phyloP scores from a whole-genome alignment of 1,284 basidiomycete species.

The Ganoderma lucidum region DNA sequence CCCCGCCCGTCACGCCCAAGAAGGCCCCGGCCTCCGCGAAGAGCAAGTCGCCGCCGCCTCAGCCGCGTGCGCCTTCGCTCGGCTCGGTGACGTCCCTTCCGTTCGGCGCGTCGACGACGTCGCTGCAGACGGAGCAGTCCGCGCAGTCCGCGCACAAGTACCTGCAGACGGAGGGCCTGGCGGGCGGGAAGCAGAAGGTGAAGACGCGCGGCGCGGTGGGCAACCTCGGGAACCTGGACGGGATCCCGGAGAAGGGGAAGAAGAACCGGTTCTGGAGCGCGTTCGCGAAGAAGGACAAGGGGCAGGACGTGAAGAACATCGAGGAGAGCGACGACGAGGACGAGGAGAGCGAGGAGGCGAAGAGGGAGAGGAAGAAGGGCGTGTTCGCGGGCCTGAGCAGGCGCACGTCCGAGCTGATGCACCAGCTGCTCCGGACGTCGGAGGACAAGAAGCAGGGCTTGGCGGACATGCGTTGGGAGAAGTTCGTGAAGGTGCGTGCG shows the following conservation, averaged over 20 bases:
- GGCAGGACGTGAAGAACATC: constrained; percentile 35
- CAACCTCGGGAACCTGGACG: constrained; percentile 58
- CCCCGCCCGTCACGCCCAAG: constrained; percentile 28
- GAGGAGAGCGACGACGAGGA: constrained; percentile 43
- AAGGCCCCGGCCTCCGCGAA: constrained; percentile 20
- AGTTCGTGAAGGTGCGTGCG: constrained; percentile 58
- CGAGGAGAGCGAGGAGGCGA: constrained; percentile 37
- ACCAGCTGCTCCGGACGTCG: constrained; percentile 65
- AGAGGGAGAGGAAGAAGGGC: constrained; percentile 52
- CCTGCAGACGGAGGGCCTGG: constrained; percentile 58
- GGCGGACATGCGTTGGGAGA: constrained; percentile 77
- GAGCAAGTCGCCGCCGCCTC: constrained; percentile 31
- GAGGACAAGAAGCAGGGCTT: constrained; percentile 64
- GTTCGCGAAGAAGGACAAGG: constrained; percentile 46
- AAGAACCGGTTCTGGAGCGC: constrained; percentile 59
- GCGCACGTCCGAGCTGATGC: constrained; percentile 66
- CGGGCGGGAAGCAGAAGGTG: constrained; percentile 63
- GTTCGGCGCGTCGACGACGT: constrained; percentile 47
- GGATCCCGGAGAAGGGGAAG: constrained; percentile 52
- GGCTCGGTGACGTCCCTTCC: constrained; percentile 40
- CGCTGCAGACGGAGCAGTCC: constrained; percentile 54
- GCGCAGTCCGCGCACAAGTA: constrained; percentile 79
- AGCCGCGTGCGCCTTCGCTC: constrained; percentile 32
- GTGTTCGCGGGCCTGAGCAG: constrained; percentile 61
- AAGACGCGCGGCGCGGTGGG: constrained; percentile 63